phyloP scores from a whole-genome alignment of 208 protist species.

The Polymyxa betae region DNA sequence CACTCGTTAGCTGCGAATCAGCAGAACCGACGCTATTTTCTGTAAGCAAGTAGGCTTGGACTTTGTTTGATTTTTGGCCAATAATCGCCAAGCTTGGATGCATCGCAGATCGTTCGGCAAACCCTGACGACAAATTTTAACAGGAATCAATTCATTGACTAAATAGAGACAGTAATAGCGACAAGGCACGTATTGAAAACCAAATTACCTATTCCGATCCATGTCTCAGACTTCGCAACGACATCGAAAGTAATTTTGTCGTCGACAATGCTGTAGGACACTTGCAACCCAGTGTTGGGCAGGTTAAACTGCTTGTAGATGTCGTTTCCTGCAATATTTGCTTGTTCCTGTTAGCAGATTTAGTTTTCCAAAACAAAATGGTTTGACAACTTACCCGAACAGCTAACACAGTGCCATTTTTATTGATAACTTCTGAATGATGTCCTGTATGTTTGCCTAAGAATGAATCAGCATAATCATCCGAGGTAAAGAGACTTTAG shows the following conservation, averaged over 20 bases:
- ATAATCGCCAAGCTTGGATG: not conserved
- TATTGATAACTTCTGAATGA: too few relatives aligned
- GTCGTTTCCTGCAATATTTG: too few relatives aligned
- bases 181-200: not conserved
- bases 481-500: too few relatives aligned
- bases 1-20: not conserved
- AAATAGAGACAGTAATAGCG: not conserved
- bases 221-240: not conserved
- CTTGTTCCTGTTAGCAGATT: too few relatives aligned
- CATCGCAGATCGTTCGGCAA: not conserved
- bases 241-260: conserved; percentile 35
- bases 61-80: not conserved
- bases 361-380: too few relatives aligned
- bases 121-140: not conserved
- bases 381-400: too few relatives aligned
- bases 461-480: too few relatives aligned
- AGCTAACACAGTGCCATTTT: too few relatives aligned
- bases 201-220: conserved; percentile 26
- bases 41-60: not conserved
- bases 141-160: not conserved
- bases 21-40: not conserved
- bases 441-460: too few relatives aligned
- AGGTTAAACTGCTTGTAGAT: too few relatives aligned
- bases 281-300: too few relatives aligned
- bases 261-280: too few relatives aligned